These are phyloP conservation scores for Capillidium heterosporum DNA, from an alignment of 371 early-diverging fungal species.

Conservation along the genomic window DNA sequence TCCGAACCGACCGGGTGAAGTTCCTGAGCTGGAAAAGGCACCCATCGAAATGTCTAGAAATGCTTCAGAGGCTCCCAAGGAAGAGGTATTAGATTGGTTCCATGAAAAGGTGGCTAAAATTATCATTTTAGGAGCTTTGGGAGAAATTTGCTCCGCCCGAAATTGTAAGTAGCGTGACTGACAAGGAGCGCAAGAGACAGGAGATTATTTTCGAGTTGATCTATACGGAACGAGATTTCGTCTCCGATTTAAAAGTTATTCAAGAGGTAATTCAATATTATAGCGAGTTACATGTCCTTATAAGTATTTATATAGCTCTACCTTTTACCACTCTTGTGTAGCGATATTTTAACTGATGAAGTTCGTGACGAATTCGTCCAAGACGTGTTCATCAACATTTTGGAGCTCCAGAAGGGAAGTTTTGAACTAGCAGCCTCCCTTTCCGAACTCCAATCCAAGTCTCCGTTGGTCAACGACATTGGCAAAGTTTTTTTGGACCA, in stretches of 20 bases:
- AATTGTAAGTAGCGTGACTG: constrained; percentile 41
- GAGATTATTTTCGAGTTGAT: constrained; percentile 84
- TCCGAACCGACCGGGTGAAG: constrained; percentile 36
- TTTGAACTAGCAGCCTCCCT: constrained; percentile 40
- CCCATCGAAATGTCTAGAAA: background rate
- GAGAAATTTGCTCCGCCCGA: constrained; percentile 41
- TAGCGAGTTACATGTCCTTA: background rate
- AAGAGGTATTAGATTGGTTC: constrained; percentile 3
- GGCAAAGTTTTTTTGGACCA: constrained; percentile 68
- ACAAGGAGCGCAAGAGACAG: constrained; percentile 65
- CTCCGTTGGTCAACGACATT: constrained; percentile 47
- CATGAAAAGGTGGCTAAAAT: background rate
- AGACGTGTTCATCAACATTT: constrained; percentile 64
- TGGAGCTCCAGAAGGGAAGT: constrained; percentile 50
- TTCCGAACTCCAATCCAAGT: constrained; percentile 43
- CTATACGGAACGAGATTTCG: constrained; percentile 75
- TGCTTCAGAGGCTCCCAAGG: background rate
- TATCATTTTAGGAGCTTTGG: constrained; percentile 22
- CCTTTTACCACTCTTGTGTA: constrained; percentile 48
- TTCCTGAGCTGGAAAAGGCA: background rate
- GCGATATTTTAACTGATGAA: constrained; percentile 34
- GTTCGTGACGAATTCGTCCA: constrained; percentile 42
- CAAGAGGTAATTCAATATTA: constrained; percentile 27
- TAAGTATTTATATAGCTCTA: constrained; percentile 23
- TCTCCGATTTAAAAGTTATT: constrained; percentile 55